Conservation (phyloP, 306 rosid species). For the Leucaena leucocephala region DNA sequence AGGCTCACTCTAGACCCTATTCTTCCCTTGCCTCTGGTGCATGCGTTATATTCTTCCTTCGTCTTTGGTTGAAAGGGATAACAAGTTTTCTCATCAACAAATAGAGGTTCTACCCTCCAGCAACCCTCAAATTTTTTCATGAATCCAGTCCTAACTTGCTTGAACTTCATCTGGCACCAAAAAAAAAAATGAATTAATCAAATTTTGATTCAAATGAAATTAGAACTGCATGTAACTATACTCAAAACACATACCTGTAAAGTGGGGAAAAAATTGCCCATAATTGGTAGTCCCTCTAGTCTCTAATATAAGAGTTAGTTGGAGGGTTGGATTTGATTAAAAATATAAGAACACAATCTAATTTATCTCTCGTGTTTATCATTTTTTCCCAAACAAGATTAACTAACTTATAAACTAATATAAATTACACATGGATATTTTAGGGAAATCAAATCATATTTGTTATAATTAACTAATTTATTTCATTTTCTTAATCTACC, state of each 20-base stretch:
- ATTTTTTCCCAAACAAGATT: no score
- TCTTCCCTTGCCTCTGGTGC: slow-evolving; percentile 92
- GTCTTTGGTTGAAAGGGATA: slow-evolving; percentile 72
- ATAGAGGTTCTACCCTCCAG: slow-evolving; percentile 92
- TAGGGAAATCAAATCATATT: no score
- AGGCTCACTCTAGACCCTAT: slow-evolving; percentile 82
- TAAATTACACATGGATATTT: no score
- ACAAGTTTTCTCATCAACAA: slow-evolving; percentile 78
- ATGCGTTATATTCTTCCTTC: slow-evolving; percentile 65
- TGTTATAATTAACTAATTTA: no score
- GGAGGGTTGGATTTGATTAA: no score
- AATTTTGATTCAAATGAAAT: slow-evolving; percentile 9
- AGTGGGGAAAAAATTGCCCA: neutral
- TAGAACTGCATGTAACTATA: slow-evolving; percentile 8
- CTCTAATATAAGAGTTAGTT: no score
- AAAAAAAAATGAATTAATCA: slow-evolving; percentile 28
- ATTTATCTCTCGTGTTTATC: no score
- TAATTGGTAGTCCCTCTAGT: neutral
- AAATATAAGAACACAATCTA: no score
- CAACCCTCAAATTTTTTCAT: slow-evolving; percentile 92
- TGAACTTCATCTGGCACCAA: slow-evolving; percentile 80
- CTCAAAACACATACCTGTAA: slow-evolving; percentile 5
- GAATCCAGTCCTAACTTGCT: slow-evolving; percentile 89
- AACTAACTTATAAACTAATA: no score
- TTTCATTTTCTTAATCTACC: no score